Conservation (phyloP, 2,329 filamentous ascomycete species). For the Anisogramma anomala region DNA sequence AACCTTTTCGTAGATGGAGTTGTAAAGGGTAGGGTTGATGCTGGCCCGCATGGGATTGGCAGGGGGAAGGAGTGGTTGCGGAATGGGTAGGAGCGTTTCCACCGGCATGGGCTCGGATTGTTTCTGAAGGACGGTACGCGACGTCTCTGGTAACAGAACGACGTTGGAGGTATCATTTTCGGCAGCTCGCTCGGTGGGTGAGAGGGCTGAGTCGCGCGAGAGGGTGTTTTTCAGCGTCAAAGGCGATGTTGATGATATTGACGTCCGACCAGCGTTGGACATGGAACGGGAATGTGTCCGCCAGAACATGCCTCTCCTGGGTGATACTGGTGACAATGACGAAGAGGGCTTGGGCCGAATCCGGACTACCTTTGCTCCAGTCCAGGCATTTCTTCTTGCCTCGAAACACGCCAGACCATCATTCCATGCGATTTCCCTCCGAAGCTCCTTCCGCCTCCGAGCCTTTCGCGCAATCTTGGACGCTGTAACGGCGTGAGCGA, state of each 20-base stretch:
- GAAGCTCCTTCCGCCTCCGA: conserved; percentile 43
- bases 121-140: conserved; percentile 14
- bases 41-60: conserved; percentile 66
- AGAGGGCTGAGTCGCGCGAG: background rate
- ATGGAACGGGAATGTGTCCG: conserved; percentile 30
- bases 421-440: conserved; percentile 66
- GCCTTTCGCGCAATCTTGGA: conserved; percentile 39
- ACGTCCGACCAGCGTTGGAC: conserved; percentile 24
- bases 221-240: conserved; percentile 13
- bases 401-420: conserved; percentile 70
- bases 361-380: conserved; percentile 55
- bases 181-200: conserved; percentile 3
- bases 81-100: conserved; percentile 57
- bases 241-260: conserved; percentile 14
- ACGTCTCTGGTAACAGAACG: conserved; percentile 9
- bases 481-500: conserved; percentile 31
- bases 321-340: conserved; percentile 31
- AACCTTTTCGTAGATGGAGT: conserved; percentile 81
- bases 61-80: conserved; percentile 59
- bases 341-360: conserved; percentile 35
- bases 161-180: conserved; percentile 14
- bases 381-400: conserved; percentile 72
- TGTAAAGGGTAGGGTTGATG: conserved; percentile 63
- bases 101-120: conserved; percentile 34
- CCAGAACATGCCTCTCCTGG: conserved; percentile 37